phyloP scores from a whole-genome alignment of 1,284 basidiomycete genomes.

The Ceratobasidium sp. region DNA sequence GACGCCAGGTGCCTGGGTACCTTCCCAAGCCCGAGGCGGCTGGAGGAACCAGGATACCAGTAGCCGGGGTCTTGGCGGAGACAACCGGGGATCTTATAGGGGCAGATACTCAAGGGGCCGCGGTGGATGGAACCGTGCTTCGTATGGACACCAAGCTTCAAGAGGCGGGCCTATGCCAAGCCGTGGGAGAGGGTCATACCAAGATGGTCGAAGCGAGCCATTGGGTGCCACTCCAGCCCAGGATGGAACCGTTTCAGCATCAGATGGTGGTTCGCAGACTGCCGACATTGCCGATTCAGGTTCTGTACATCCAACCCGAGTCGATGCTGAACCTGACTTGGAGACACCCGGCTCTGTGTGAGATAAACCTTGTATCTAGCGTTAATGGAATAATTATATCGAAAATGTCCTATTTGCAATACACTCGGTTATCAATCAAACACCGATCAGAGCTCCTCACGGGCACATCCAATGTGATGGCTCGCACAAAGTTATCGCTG shows the following conservation, averaged over 20 bases:
- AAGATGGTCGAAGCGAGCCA: not conserved
- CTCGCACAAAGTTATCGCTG: not conserved
- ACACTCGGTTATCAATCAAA: not conserved
- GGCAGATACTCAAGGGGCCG: not conserved
- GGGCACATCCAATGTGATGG: not conserved
- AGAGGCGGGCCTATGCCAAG: not conserved
- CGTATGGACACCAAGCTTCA: not conserved
- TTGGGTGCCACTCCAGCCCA: not conserved
- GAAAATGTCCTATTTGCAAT: conserved; percentile 1
- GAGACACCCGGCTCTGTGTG: not conserved
- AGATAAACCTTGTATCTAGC: not conserved
- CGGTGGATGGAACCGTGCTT: not conserved
- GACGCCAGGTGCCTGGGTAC: not conserved
- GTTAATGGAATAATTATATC: conserved; percentile 6
- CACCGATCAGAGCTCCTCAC: conserved; percentile 6
- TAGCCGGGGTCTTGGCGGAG: conserved; percentile 3
- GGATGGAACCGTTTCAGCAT: too few species aligned
- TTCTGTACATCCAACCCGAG: not conserved
- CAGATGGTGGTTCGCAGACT: not conserved
- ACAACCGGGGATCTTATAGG: conserved; percentile 6
- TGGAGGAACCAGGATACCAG: not conserved
- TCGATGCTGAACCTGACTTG: not conserved
- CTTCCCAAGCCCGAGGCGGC: not conserved
- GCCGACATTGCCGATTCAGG: not conserved
- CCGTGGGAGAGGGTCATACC: not conserved